Conservation (phyloP, 164 flowering plant genomes). For the Macadamia tetraphylla region DNA sequence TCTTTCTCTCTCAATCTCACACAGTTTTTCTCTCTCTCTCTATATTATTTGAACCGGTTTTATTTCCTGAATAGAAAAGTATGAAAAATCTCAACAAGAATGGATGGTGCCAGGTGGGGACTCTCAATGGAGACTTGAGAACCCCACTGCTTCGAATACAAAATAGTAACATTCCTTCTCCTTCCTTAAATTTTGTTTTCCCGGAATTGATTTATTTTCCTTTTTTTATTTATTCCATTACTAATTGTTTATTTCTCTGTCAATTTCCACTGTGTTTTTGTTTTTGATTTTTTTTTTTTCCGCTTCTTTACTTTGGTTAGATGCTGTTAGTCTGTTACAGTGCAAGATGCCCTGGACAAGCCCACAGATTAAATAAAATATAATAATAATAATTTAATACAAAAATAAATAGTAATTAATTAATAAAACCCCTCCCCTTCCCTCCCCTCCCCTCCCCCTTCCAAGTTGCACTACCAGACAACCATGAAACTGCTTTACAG, state of each 20-base stretch:
- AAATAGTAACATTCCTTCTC: background rate
- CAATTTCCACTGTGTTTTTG: background rate
- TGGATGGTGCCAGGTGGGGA: constrained; percentile 26
- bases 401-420: no score
- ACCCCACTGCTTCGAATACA: constrained; percentile 28
- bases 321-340: constrained; percentile 16
- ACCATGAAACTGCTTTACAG: constrained; percentile 39
- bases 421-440: constrained; percentile 2
- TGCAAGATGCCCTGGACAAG: constrained; percentile 29
- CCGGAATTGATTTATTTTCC: background rate
- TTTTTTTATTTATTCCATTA: background rate
- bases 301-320: background rate
- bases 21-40: no score
- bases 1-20: no score
- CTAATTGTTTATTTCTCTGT: background rate
- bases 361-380: background rate
- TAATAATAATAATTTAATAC: no score
- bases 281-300: no score
- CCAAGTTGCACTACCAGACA: constrained; percentile 40
- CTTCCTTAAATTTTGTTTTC: background rate
- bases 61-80: background rate
- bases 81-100: constrained; percentile 43
- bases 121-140: constrained; percentile 9
- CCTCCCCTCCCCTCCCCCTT: background rate
- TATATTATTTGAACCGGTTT: no score